Conservation (phyloP, 1,284 basidiomycete genomes). For the Sutorius eximius region DNA sequence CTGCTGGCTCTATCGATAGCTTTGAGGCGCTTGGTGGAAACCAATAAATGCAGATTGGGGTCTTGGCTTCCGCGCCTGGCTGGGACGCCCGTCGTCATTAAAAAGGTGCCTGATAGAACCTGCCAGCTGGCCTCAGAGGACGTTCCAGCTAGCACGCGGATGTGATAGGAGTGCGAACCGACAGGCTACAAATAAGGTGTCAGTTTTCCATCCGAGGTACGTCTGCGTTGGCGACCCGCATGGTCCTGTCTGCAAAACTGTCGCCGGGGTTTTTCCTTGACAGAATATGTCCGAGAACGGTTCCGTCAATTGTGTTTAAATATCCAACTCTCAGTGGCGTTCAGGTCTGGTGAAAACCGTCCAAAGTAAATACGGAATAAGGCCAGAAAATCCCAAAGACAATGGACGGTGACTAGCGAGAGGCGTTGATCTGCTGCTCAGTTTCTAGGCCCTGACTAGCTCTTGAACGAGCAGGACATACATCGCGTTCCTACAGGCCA, state of each 20-base stretch:
- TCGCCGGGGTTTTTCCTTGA: neutral
- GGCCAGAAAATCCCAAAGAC: neutral
- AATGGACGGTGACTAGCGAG: neutral
- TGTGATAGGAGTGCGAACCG: neutral
- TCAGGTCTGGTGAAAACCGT: neutral
- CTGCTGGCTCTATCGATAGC: neutral
- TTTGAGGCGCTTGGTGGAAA: neutral
- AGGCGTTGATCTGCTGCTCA: neutral
- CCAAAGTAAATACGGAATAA: neutral
- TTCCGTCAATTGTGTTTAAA: neutral
- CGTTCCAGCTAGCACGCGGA: neutral
- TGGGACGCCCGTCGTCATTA: neutral
- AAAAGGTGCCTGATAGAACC: neutral
- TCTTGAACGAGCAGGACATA: neutral
- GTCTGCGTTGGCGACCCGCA: neutral
- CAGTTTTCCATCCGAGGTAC: neutral
- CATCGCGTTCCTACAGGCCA: constrained; percentile 46
- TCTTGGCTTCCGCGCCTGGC: neutral
- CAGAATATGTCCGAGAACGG: neutral
- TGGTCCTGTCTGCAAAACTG: neutral
- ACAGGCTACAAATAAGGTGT: neutral
- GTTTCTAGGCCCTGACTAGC: neutral
- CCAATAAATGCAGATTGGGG: neutral
- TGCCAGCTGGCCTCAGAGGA: neutral
- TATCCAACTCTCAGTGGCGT: neutral